Evolutionary conservation across 202 grass and related monocot genomes (phyloP), one percentile per base, ranked within the genome.

Genomic region (Setaria italica): DNA sequence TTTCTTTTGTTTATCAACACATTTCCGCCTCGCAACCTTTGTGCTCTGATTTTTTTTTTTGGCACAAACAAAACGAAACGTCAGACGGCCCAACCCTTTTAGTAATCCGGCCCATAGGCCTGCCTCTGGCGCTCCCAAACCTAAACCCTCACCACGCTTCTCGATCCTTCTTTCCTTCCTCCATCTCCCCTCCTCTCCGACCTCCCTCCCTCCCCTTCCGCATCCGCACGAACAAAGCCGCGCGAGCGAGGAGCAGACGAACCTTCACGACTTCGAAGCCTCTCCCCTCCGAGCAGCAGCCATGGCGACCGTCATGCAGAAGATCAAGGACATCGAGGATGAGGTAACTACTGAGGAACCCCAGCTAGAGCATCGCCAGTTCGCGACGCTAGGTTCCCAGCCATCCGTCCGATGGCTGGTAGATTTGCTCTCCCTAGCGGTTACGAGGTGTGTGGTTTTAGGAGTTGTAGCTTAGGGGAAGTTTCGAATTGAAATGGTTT

Each of bases 261-360:
- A 1, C 72, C 71, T 85, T 72, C 77, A 2, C 10, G 2, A 25
- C 13, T 59, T 29, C 41, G 41, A 67, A 19, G 41, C 53, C 4
- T 4, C 47, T 21, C 50, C 34, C 54, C 32, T 34, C 30, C 46
- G 9, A 45, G 29, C 21, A 25, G 75, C 54, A 39, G 82, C 85
- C 85, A 99, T 99, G 97, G 84, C 97, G 51, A 99, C 94, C 68
- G 94, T 99, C 72, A 96, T 99, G 97, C 97, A 99, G 82, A 97
- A 97, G 90, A 99, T 99, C 90, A 99, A 99, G 80, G 97, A 99
- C 85, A 99, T 99, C 87, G 97, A 99, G 89, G 97, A 99, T 53
- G 97, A 99, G 97, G 97, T 99, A 78, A 59, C 39, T 14, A 19
- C 34, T 62, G 8, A 57, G 15, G 50, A n/a, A 2, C 62, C 62